Base-by-base conservation (phyloP, 106 monocot species). In the Narthecium ossifragum region DNA sequence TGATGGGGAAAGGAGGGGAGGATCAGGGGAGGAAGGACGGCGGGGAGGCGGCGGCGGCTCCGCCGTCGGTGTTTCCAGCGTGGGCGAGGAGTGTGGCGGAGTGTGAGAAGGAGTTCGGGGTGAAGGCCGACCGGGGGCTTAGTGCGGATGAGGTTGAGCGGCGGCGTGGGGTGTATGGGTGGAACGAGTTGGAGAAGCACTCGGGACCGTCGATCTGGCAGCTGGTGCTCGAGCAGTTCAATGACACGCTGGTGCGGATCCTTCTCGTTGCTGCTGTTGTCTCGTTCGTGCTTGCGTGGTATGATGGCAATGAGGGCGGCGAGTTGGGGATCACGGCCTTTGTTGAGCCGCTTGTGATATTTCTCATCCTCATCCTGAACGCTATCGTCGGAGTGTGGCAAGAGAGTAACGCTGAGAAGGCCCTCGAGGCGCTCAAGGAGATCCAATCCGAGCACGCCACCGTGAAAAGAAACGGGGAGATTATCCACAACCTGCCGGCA, bases 331-430 rank as follows among this genome's bases (percentile, higher is more conserved):
- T 90, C 50, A 92, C 92, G 1, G 87, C 87, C 40, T 92, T 92
- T 65, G 92, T 92, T 0, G 92, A 92, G 65, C 92, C 92, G 1
- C 46, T 92, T 10, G 92, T 92, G 4, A 92, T 92, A 51, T 88
- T 88, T 46, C 65, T 88, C 26, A 88, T 88, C 31, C 78, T 88
- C 21, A 88, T 88, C 21, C 52, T 79, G 7, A 92, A 92, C 57
- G 92, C 92, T 4, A 72, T 92, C 27, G 92, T 92, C 23, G 92
- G 92, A 3, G 92, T 92, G 10, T 92, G 92, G 92, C 92, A 92
- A 54, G 92, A 92, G 80, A 86, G 37, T 63, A 92, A 92, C 36
- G 92, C 92, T 17, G 92, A 92, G 77, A 92, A 92, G 63, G 86
- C 92, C 1, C 71, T 92, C 34, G 92, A 92, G 59, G 92, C 86